These are phyloP conservation scores for Cordyceps militaris DNA, from an alignment of 2,329 filamentous ascomycete genomes.

Conservation along the genomic window DNA sequence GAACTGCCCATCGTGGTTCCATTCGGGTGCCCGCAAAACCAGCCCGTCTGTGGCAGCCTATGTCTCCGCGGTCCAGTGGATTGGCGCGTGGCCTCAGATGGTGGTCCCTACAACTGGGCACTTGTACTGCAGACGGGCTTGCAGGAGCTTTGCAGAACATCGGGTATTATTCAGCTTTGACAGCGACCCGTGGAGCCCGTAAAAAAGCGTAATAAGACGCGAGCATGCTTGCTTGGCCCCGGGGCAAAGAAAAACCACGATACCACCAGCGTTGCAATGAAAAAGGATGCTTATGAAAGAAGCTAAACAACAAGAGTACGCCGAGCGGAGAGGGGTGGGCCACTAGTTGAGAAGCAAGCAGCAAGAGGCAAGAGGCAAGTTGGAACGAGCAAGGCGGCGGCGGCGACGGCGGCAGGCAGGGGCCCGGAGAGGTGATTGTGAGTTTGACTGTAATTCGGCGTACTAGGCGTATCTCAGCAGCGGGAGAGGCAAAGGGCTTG, in stretches of 20 bases:
- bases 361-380: neutral
- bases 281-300: slow-evolving; percentile 13
- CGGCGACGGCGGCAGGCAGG: neutral
- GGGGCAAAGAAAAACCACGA: neutral
- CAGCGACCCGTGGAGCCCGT: slow-evolving; percentile 1
- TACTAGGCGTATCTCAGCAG: neutral
- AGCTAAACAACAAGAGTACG: slow-evolving; percentile 10
- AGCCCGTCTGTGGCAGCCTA: neutral
- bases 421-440: neutral
- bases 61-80: neutral
- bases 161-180: slow-evolving; percentile 4
- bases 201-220: neutral
- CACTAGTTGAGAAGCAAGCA: neutral
- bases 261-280: slow-evolving; percentile 4
- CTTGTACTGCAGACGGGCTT: slow-evolving; percentile 1
- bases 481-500: neutral
- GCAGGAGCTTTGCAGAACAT: neutral
- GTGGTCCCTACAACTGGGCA: neutral
- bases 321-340: neutral
- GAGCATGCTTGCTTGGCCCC: neutral
- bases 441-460: neutral
- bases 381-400: neutral
- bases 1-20: neutral
- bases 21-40: neutral
- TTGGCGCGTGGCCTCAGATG: neutral